A percentile compares a stretch with the other conserved stretches of the same genome.
These are phyloP conservation scores for Oryza longistaminata DNA, from an alignment of 176 grass and related monocot species.

Conservation along the genomic window DNA sequence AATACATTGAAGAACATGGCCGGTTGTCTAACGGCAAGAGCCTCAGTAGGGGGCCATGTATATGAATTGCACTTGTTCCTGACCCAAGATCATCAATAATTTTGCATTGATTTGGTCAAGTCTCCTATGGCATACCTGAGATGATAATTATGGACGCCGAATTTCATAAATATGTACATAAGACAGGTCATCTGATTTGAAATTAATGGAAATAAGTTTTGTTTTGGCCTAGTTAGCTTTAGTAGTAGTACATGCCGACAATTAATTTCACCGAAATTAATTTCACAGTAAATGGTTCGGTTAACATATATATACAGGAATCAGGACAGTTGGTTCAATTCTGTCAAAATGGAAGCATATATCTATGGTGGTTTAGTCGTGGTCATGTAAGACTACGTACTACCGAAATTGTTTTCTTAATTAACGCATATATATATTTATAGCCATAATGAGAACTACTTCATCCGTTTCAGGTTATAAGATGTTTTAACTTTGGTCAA, in stretches of 20 bases:
- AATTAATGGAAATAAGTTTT: not conserved
- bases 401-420: no score
- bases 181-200: not conserved
- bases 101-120: not conserved
- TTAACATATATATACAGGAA: not conserved
- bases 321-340: not conserved
- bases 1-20: slow-evolving; percentile 5
- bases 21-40: slow-evolving; percentile 4
- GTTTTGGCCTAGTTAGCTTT: not conserved
- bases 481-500: no score
- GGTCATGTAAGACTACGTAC: no score
- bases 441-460: no score
- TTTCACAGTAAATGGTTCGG: not conserved
- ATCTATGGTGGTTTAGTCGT: no score
- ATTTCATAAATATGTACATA: not conserved
- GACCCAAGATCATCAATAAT: not conserved
- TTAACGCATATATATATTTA: no score
- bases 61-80: not conserved
- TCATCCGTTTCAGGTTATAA: no score
- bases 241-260: not conserved
- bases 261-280: not conserved
- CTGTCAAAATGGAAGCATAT: not conserved
- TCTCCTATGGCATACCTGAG: not conserved
- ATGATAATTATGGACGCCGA: not conserved
- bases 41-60: no score